Evolutionary conservation across 768 basidiomycete genomes (phyloP), one percentile per base, ranked within the genome.

Genomic region (Pisolithus sp.): DNA sequence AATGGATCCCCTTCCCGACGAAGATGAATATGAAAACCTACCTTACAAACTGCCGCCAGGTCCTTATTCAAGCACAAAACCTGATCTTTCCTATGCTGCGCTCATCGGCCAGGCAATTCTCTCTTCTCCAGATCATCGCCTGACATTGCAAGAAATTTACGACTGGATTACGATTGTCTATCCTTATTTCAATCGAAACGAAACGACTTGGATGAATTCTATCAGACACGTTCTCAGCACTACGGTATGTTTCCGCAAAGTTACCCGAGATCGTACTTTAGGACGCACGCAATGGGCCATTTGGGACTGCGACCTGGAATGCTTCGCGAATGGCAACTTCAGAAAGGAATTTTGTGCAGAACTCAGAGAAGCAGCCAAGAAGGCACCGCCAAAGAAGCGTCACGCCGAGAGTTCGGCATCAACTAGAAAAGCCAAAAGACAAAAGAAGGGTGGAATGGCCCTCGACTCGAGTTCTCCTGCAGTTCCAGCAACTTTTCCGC

Each of bases 151-250:
- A 65, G 93, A 98, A 66, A 96, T 99, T 57, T 98, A 98, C 63
- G 86, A 90, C 64, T 99, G 82, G 80, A 94, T 99, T 61, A 91
- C 90, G 43, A 89, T 87, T 39, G 89, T 90, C 8, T 94, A 93
- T 69, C 94, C 96, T 7, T 84, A 85, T 64, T 99, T 91, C 72
- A 91, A 92, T 68, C 86, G 89, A 52, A 86, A 87, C 20, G 93
- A 97, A 61, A 81, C 86, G 4, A 95, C 93, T 6, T 98, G 95
- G 95, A 93, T 94, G 83, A 96, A 96, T 68, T 94, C 92, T 50
- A 92, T 98, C 53, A 81, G 95, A n/a, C 94, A 98, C 68, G 93
- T 94, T 45, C 77, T 98, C 23, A 93, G 89, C 57, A 91, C 93
- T 3, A 95, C 94, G 41, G 81, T 86, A 36, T 87, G 86, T 60